Conservation (phyloP, 495 filamentous ascomycete species). For the Tuber calosporum region DNA sequence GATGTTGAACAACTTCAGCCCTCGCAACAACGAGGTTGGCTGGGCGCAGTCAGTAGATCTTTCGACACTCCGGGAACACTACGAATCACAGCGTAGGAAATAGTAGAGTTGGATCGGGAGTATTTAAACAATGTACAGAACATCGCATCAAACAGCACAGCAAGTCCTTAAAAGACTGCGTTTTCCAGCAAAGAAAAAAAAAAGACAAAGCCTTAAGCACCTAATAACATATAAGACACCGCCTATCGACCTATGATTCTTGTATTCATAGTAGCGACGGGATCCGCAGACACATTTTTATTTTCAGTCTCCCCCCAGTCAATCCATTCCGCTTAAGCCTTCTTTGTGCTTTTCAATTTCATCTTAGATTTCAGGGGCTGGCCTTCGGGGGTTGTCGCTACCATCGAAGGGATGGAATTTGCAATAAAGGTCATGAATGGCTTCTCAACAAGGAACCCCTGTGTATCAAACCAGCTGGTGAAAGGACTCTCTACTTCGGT, state of each 20-base stretch:
- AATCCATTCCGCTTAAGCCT: conserved; percentile 22
- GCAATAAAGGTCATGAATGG: conserved; percentile 59
- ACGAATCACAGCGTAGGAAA: conserved; percentile 22
- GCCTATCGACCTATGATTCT: neutral
- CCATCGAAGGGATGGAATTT: conserved; percentile 31
- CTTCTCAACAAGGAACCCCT: conserved; percentile 71
- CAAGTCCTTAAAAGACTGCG: conserved; percentile 4
- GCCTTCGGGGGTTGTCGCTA: conserved; percentile 20
- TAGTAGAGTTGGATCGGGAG: conserved; percentile 7
- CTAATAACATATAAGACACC: conserved; percentile 7
- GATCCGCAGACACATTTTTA: conserved; percentile 1
- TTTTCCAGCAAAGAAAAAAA: neutral
- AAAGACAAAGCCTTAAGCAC: neutral
- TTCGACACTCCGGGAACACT: conserved; percentile 19
- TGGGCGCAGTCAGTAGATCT: conserved; percentile 26
- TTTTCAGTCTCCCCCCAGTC: neutral
- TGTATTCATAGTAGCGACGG: neutral
- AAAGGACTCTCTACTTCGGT: conserved; percentile 61
- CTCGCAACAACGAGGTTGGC: conserved; percentile 37
- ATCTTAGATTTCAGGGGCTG: conserved; percentile 17
- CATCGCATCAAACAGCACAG: conserved; percentile 7
- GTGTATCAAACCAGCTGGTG: conserved; percentile 74
- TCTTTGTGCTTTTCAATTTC: conserved; percentile 14
- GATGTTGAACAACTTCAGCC: conserved; percentile 28
- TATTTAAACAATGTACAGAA: conserved; percentile 14